Percentiles rank a stretch among this genome's conserved stretches.
Conservation (phyloP, 2,329 filamentous ascomycete genomes). For the Ophidiomyces ophidiicola region DNA sequence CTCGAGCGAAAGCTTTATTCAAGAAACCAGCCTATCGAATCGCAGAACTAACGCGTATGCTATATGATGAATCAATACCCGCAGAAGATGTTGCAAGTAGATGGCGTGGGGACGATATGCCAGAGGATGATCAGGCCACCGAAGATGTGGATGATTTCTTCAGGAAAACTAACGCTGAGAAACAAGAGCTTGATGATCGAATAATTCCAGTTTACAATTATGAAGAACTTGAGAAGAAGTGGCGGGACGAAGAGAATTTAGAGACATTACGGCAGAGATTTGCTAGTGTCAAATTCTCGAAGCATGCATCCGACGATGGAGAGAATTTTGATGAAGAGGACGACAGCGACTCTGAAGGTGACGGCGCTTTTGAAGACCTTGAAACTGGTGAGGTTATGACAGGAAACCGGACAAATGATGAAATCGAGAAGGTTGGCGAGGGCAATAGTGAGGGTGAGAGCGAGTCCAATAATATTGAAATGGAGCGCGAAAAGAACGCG, state of each 20-base stretch:
- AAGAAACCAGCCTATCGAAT: constrained; percentile 62
- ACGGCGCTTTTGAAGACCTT: constrained; percentile 74
- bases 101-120: constrained; percentile 55
- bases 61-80: constrained; percentile 74
- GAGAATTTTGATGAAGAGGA: constrained; percentile 43
- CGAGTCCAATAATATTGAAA: constrained; percentile 50
- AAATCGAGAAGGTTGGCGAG: constrained; percentile 38
- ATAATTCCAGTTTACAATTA: constrained; percentile 70
- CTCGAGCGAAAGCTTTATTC: constrained; percentile 61
- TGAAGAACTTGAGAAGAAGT: constrained; percentile 67
- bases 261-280: constrained; percentile 65
- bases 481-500: constrained; percentile 82
- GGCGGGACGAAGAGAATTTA: constrained; percentile 67
- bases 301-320: constrained; percentile 41
- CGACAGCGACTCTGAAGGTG: constrained; percentile 50
- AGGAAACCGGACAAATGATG: constrained; percentile 23
- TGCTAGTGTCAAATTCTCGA: constrained; percentile 53
- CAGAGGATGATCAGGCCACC: constrained; percentile 47
- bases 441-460: constrained; percentile 23
- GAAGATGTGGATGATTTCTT: constrained; percentile 58
- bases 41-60: constrained; percentile 68
- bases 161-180: constrained; percentile 42
- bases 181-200: constrained; percentile 55
- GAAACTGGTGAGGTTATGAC: constrained; percentile 55
- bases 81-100: constrained; percentile 61